Base-by-base conservation (phyloP, 345 rosid genomes). In the thale cress (Arabidopsis thaliana) region DNA sequence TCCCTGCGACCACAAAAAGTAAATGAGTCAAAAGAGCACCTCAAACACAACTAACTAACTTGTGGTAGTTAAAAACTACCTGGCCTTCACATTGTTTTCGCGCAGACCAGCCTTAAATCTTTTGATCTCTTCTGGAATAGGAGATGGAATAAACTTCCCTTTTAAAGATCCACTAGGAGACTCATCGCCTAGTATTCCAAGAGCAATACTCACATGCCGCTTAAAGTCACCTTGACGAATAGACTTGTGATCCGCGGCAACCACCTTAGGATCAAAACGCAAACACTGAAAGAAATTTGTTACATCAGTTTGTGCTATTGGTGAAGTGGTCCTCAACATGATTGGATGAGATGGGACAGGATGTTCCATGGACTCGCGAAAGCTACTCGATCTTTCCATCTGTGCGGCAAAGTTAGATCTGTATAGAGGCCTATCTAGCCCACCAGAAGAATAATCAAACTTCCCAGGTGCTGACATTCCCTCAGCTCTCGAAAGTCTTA, bases 321-420 rank as follows among this genome's bases (percentile, higher is more conserved):
- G 67, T 73, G 90, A 82, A 79, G 83, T 80, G 80, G 81, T 87
- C 85, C 93, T 87, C 23, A 85, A 72, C 87, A 82, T 82, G 79
- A 74, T 86, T 74, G 89, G 85, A 69, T 84, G 85, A 85, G 91
- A 78, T 25, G 86, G 67, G 70, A 79, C 76, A 36, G 88, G 83
- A 80, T 82, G 85, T 83, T 89, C 98, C 84, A 84, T 78, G 73
- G 87, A 79, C 84, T 91, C 94, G 28, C 89, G 92, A 77, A 90
- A 91, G 81, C 93, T 90, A 75, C 91, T 81, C 1, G 97, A 88
- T 85, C 95, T 91, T 78, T 94, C 96, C 85, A 87, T 74, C 64
- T 86, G 84, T 77, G 88, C 78, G 16, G 85, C 71, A 78, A 84
- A 77, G 87, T 86, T 85, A 83, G 95, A 83, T 86, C 95, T 95